Evolutionary conservation across 2,329 filamentous ascomycete species (phyloP), one percentile per base, ranked within the genome.

Genomic region (Aplosporella prunicola): DNA sequence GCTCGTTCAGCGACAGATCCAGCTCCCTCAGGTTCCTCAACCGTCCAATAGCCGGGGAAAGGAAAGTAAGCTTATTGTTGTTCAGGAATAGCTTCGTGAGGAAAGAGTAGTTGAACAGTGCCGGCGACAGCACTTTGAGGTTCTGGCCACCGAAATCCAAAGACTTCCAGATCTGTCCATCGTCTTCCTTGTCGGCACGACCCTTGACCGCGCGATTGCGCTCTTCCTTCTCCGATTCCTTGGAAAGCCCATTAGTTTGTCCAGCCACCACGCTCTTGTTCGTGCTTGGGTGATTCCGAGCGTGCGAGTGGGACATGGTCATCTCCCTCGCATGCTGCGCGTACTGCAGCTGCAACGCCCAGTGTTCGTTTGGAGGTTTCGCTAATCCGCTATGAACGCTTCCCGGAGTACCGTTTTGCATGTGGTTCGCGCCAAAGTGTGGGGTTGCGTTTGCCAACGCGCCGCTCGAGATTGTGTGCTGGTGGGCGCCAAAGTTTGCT

Each of bases 71-170:
- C 57, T 87, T 88, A 69, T 98, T 98, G 48, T 87, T 89, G 50
- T 87, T 87, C 45, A 98, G 77, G 59, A 93, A 95, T 20, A 98
- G 74, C 61, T 93, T 89, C 47, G 83, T 83, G 40, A 98, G 68
- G 59, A 98, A 96, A 29, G 73, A 73, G 62, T 96, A 98, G 48
- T 63, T 62, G 65, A 96, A 96, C 20, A 98, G 69, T 29, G 82
- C 76, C 7, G 75, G 66, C 1, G 87, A 79, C 20, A 98, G 69
- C 42, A 86, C 83, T 48, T 87, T 81, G 32, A 98, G 68, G 14
- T 89, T 89, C 64, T 96, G 91, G n/a, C 91, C 91, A 50, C 88
- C 91, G 57, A 96, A 80, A 61, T 98, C 91, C 50, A 98, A 70
- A 46, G 88, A 87, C 58, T 85, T 77, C 91, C 91, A 96, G 52